phyloP scores from a whole-genome alignment of 768 basidiomycete genomes.

The Mycena vitilis region DNA sequence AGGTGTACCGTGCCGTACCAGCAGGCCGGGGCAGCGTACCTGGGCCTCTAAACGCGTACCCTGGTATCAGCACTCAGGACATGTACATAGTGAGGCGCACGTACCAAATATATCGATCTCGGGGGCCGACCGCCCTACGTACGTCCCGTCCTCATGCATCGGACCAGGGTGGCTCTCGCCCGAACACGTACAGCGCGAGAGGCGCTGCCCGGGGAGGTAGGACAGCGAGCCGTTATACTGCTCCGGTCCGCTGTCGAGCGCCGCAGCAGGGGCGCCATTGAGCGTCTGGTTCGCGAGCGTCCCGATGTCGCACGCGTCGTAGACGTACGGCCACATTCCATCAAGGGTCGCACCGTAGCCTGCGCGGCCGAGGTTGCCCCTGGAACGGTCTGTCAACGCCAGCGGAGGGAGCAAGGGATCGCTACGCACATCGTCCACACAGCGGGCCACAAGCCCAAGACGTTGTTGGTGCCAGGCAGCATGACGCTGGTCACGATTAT shows the following conservation, averaged over 20 bases:
- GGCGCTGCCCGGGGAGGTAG: constrained; percentile 67
- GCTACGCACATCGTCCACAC: constrained; percentile 41
- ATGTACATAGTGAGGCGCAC: neutral
- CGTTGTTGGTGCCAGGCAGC: constrained; percentile 56
- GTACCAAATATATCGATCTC: constrained; percentile 68
- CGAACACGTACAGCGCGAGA: constrained; percentile 69
- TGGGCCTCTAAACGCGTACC: constrained; percentile 42
- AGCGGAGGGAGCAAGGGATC: neutral
- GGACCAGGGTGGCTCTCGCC: constrained; percentile 72
- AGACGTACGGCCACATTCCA: constrained; percentile 76
- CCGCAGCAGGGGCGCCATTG: constrained; percentile 61
- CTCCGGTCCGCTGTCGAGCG: constrained; percentile 55
- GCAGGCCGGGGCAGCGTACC: neutral
- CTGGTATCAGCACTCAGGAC: neutral
- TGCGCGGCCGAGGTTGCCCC: constrained; percentile 52
- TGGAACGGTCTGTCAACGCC: neutral
- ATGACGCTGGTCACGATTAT: constrained; percentile 64
- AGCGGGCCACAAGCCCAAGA: constrained; percentile 34
- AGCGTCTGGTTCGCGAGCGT: constrained; percentile 81
- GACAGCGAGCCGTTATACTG: constrained; percentile 56
- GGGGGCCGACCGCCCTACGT: constrained; percentile 65
- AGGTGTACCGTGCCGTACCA: too few relatives aligned
- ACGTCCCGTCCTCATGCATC: constrained; percentile 55
- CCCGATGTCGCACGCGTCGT: constrained; percentile 83
- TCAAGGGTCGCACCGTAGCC: constrained; percentile 68